Evolutionary conservation across 345 rosid genomes (phyloP).

Genomic region (Brassica rapa): DNA sequence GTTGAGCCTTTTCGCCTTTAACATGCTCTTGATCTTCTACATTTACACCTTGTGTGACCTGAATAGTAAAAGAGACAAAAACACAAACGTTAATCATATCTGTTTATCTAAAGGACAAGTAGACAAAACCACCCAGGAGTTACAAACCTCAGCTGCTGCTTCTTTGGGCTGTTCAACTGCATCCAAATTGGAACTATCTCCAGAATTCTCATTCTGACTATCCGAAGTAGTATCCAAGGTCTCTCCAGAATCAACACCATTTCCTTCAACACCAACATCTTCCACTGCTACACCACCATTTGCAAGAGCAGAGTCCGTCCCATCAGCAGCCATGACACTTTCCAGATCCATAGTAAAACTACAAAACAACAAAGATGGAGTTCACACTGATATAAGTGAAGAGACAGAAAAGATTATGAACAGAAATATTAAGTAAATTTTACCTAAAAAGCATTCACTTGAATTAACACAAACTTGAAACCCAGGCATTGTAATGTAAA

Average conservation of each 20-base stretch:
- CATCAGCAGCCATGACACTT: slow-evolving; percentile 40
- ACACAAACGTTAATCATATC: slow-evolving; percentile 11
- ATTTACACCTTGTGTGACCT: slow-evolving; percentile 53
- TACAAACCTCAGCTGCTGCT: slow-evolving; percentile 47
- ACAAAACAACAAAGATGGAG: slow-evolving; percentile 26
- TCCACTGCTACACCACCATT: slow-evolving; percentile 55
- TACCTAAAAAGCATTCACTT: neutral
- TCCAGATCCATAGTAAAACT: slow-evolving; percentile 63
- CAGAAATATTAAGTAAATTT: slow-evolving; percentile 1
- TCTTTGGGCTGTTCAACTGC: slow-evolving; percentile 39
- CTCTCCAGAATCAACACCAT: slow-evolving; percentile 39
- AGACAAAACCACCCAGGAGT: slow-evolving; percentile 8
- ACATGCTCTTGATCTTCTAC: slow-evolving; percentile 40
- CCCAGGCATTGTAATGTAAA: neutral
- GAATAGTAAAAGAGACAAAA: neutral
- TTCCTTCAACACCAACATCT: slow-evolving; percentile 39
- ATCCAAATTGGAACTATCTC: slow-evolving; percentile 39
- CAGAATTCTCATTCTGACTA: slow-evolving; percentile 40
- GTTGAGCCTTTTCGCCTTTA: slow-evolving; percentile 36
- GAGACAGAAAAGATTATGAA: neutral
- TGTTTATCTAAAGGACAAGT: neutral
- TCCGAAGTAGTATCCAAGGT: slow-evolving; percentile 31
- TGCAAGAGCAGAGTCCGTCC: slow-evolving; percentile 49
- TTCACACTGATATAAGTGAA: neutral
- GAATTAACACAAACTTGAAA: neutral